These are phyloP conservation scores for Orychophragmus violaceus DNA, from an alignment of 345 rosid genomes.

Conservation along the genomic window DNA sequence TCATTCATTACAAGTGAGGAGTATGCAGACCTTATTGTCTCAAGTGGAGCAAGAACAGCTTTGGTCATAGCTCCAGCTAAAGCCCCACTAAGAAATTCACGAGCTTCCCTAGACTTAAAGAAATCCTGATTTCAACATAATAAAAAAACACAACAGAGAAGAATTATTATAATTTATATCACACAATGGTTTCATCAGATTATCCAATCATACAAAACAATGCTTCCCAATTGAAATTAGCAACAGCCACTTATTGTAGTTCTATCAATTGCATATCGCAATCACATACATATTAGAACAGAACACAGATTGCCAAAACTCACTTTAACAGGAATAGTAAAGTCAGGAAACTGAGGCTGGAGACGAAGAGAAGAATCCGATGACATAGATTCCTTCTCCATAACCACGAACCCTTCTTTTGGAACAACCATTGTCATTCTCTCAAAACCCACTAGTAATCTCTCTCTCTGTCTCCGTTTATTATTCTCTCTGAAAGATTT, in stretches of 20 bases:
- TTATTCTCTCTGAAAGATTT: constrained; percentile 9
- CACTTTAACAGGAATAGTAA: constrained; percentile 45
- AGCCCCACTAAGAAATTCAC: constrained; percentile 97
- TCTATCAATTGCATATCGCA: neutral
- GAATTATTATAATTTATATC: neutral
- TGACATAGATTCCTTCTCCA: constrained; percentile 40
- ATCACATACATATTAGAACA: neutral
- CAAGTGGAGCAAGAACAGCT: constrained; percentile 97
- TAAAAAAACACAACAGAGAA: constrained; percentile 8
- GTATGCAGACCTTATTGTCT: constrained; percentile 69
- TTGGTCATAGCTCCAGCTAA: constrained; percentile 98
- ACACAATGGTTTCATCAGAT: neutral
- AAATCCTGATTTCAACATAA: constrained; percentile 73
- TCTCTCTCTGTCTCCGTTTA: constrained; percentile 1
- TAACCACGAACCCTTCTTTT: constrained; percentile 49
- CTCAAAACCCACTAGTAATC: constrained; percentile 34
- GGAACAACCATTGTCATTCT: constrained; percentile 58
- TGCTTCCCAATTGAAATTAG: neutral
- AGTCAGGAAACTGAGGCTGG: constrained; percentile 61
- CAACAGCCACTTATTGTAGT: neutral
- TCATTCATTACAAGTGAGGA: neutral
- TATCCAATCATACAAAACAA: neutral
- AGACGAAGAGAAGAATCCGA: constrained; percentile 40
- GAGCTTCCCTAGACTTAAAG: constrained; percentile 64
- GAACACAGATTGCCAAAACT: constrained; percentile 9